phyloP scores from a whole-genome alignment of 2,329 filamentous ascomycete genomes.

The Neopestalotiopsis sp. region DNA sequence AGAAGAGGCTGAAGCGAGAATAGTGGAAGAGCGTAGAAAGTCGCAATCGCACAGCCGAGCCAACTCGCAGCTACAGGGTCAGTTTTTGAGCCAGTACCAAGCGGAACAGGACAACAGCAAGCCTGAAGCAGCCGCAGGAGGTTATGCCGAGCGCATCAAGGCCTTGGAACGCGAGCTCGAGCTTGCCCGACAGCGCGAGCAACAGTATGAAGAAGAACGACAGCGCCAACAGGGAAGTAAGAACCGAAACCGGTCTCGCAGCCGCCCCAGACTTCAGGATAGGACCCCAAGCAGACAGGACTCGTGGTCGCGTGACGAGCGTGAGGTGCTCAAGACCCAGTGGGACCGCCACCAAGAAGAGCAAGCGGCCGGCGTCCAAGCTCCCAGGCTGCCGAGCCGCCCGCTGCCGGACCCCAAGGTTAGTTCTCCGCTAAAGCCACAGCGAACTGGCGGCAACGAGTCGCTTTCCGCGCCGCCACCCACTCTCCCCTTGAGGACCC shows the following conservation, averaged over 20 bases:
- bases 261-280: conserved; percentile 50
- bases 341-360: conserved; percentile 49
- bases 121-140: conserved; percentile 43
- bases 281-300: conserved; percentile 63
- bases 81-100: conserved; percentile 87
- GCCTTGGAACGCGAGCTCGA: conserved; percentile 79
- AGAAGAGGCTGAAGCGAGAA: conserved; percentile 69
- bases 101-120: conserved; percentile 61
- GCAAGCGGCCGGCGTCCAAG: conserved; percentile 27
- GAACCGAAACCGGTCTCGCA: conserved; percentile 46
- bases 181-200: conserved; percentile 64
- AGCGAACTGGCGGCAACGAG: conserved; percentile 30
- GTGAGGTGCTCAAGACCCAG: conserved; percentile 65
- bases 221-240: conserved; percentile 49
- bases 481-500: conserved; percentile 37
- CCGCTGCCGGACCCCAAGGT: conserved; percentile 46
- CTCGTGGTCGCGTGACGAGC: conserved; percentile 69
- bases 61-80: conserved; percentile 75
- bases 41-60: conserved; percentile 56
- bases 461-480: conserved; percentile 6
- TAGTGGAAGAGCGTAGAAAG: conserved; percentile 70
- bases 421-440: conserved; percentile 33
- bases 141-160: conserved; percentile 71
- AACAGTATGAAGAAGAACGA: conserved; percentile 65
- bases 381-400: conserved; percentile 37